Percentiles rank a stretch among this genome's conserved stretches.
phyloP scores from a whole-genome alignment of 495 filamentous ascomycete species.

The Astrothelium subdiscretum region DNA sequence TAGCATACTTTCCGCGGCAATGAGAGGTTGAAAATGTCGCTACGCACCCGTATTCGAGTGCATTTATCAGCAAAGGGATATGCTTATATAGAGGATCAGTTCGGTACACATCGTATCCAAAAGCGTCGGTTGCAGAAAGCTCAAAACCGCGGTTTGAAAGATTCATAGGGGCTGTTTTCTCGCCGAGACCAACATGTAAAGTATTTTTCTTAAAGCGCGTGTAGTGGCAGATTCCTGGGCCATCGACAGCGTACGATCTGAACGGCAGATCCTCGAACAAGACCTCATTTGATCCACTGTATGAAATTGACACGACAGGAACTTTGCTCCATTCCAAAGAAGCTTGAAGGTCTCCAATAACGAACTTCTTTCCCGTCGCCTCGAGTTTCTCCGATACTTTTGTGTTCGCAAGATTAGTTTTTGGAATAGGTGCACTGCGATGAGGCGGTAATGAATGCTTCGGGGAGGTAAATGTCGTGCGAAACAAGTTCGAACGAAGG shows the following conservation, averaged over 20 bases:
- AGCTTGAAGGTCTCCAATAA: conserved; percentile 38
- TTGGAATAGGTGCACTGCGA: conserved; percentile 43
- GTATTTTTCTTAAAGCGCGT: conserved; percentile 43
- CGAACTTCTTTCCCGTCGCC: conserved; percentile 30
- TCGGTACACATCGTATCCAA: conserved; percentile 57
- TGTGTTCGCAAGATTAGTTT: conserved; percentile 21
- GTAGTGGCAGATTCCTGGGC: conserved; percentile 48
- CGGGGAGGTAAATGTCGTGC: conserved; percentile 50
- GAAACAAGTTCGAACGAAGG: conserved; percentile 47
- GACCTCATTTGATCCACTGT: conserved; percentile 35
- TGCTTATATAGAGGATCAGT: conserved; percentile 66
- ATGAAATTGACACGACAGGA: conserved; percentile 46
- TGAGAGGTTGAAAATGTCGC: conserved; percentile 57
- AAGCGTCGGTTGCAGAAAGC: conserved; percentile 55
- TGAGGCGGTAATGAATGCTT: conserved; percentile 47
- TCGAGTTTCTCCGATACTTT: conserved; percentile 22
- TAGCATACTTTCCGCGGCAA: conserved; percentile 46
- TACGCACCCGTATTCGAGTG: conserved; percentile 45
- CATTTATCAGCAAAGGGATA: conserved; percentile 56
- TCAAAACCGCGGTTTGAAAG: conserved; percentile 53
- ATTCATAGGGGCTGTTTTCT: conserved; percentile 61
- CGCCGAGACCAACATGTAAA: conserved; percentile 55
- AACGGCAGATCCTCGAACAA: conserved; percentile 48
- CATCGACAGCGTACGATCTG: conserved; percentile 51
- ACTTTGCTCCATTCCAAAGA: conserved; percentile 43